Percentiles rank a stretch among this genome's conserved stretches.
Evolutionary conservation across 352 stramenopile species (phyloP).

Genomic region (Paralagenidium karlingii): DNA sequence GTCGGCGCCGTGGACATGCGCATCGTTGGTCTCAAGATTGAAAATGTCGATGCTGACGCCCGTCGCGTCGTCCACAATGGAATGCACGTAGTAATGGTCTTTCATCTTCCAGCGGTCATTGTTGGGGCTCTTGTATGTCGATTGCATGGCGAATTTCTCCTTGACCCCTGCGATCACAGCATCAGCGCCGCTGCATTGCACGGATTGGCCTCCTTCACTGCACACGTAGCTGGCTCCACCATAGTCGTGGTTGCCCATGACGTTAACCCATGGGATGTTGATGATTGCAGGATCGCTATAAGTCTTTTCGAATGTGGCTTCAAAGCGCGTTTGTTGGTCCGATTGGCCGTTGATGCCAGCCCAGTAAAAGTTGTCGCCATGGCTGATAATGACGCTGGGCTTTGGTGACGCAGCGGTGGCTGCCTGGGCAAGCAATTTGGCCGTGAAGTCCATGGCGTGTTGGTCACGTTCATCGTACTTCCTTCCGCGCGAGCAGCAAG

Average conservation of each 20-base stretch:
- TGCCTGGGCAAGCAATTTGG: constrained; percentile 15
- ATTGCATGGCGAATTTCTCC: constrained; percentile 60
- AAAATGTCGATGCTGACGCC: constrained; percentile 76
- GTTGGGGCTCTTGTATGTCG: constrained; percentile 66
- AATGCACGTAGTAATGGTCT: constrained; percentile 76
- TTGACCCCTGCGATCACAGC: constrained; percentile 36
- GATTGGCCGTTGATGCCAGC: constrained; percentile 13
- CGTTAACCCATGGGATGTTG: constrained; percentile 50
- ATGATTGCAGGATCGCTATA: constrained; percentile 13
- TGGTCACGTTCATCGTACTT: constrained; percentile 13
- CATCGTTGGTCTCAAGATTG: constrained; percentile 76
- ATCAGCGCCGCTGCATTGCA: constrained; percentile 23
- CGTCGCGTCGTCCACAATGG: constrained; percentile 19
- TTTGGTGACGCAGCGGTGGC: constrained; percentile 16
- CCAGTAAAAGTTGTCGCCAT: constrained; percentile 39
- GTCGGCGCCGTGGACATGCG: constrained; percentile 31
- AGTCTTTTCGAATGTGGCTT: constrained; percentile 18
- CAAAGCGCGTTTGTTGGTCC: constrained; percentile 18
- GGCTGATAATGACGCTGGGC: constrained; percentile 17
- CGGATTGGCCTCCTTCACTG: constrained; percentile 16
- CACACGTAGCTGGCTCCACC: constrained; percentile 71
- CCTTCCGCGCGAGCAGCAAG: constrained; percentile 33
- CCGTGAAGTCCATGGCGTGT: constrained; percentile 25
- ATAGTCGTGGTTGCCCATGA: constrained; percentile 82
- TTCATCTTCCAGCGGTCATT: constrained; percentile 70